Conservation (phyloP, 176 grass and related monocot genomes). For the Alloteropsis semialata region DNA sequence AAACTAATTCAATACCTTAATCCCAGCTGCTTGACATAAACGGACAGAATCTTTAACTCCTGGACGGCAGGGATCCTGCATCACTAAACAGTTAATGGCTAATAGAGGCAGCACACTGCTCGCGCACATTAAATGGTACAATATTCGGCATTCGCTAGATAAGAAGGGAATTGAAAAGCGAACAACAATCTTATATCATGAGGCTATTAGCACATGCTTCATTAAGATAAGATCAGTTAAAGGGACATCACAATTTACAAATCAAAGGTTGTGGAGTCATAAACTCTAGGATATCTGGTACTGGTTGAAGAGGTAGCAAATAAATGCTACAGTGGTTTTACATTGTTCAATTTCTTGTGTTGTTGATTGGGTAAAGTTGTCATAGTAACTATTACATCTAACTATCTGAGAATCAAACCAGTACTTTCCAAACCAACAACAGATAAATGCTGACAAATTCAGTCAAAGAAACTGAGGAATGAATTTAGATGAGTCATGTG, state of each 20-base stretch:
- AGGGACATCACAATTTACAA: background rate
- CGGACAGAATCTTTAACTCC: constrained; percentile 74
- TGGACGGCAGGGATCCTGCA: constrained; percentile 93
- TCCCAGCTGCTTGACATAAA: constrained; percentile 63
- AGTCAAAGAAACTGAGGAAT: constrained; percentile 9
- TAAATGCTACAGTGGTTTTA: background rate
- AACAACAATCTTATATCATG: background rate
- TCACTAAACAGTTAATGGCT: background rate
- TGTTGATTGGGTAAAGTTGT: background rate
- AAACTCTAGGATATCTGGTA: background rate
- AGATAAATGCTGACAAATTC: background rate
- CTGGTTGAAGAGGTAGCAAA: background rate
- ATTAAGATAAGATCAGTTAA: background rate
- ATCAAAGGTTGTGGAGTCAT: background rate
- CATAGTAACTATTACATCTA: background rate
- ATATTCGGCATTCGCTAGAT: background rate
- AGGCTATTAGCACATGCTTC: constrained; percentile 8
- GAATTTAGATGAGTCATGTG: background rate
- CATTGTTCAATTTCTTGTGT: background rate
- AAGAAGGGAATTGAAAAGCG: constrained; percentile 2
- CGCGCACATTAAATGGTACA: background rate
- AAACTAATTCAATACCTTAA: constrained; percentile 94
- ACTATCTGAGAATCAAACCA: background rate
- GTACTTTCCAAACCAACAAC: constrained; percentile 5
- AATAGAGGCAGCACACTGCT: constrained; percentile 1